Evolutionary conservation across 352 stramenopile genomes (phyloP).

Genomic region (Phytopythium oedochilum): DNA sequence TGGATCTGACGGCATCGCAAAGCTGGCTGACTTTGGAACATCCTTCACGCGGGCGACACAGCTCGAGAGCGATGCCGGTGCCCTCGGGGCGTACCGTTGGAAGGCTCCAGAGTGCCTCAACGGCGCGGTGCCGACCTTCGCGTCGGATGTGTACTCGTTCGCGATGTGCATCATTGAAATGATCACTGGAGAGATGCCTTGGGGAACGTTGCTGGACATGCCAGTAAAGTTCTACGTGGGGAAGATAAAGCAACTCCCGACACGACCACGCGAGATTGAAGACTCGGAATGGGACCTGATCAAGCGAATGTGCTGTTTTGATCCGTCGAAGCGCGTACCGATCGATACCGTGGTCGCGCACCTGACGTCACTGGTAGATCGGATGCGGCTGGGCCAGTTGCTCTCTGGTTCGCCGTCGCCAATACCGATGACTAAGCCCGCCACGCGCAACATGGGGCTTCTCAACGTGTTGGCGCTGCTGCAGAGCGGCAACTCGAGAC

Average conservation of each 20-base stretch:
- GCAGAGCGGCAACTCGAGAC: background rate
- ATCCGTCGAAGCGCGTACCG: background rate
- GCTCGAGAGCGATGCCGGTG: background rate
- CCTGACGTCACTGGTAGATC: background rate
- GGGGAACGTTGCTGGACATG: background rate
- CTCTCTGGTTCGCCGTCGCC: too few relatives aligned
- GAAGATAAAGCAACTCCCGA: background rate
- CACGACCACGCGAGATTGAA: background rate
- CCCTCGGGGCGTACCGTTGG: conserved; percentile 17
- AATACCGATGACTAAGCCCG: too few relatives aligned
- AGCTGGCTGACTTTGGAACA: conserved; percentile 20
- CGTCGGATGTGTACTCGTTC: conserved; percentile 1
- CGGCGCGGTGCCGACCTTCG: background rate
- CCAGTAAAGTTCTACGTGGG: background rate
- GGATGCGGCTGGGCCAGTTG: background rate
- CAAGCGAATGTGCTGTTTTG: background rate
- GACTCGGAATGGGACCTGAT: background rate
- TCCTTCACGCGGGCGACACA: background rate
- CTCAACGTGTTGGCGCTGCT: background rate
- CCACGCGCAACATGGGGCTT: background rate
- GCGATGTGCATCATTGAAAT: conserved; percentile 4
- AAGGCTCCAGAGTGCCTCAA: conserved; percentile 24
- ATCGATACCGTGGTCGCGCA: background rate
- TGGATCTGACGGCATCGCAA: conserved; percentile 3
- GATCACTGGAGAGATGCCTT: background rate